Conservation (phyloP, 768 basidiomycete species). For the Xerocomellus amylosporus region DNA sequence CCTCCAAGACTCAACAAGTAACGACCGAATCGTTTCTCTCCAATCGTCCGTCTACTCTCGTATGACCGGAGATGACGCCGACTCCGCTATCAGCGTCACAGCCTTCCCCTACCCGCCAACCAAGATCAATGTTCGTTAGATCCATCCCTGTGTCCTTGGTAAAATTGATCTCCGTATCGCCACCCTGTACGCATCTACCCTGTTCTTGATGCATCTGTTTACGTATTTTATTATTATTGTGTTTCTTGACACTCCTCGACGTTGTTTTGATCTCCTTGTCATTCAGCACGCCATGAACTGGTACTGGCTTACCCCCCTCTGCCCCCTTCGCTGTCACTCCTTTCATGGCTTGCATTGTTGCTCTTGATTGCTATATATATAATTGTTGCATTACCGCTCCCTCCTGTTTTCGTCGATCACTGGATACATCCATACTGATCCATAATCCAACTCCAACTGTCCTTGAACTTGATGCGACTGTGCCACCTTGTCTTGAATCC, state of each 20-base stretch:
- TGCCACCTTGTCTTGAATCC: not conserved
- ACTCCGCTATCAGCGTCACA: conserved; percentile 26
- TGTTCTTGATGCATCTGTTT: conserved; percentile 14
- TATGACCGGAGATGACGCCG: conserved; percentile 21
- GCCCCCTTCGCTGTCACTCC: conserved; percentile 10
- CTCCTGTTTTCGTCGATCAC: conserved; percentile 2
- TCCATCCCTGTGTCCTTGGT: not conserved
- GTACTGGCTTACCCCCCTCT: conserved; percentile 13
- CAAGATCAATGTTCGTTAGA: conserved; percentile 9
- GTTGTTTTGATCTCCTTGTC: conserved; percentile 7
- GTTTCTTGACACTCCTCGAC: conserved; percentile 7
- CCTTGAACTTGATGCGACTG: not conserved
- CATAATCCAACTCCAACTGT: not conserved
- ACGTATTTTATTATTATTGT: conserved; percentile 12
- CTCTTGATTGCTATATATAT: not conserved
- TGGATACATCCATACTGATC: not conserved
- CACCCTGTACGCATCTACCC: conserved; percentile 6
- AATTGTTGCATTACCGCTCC: conserved; percentile 6
- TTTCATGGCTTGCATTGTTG: conserved; percentile 11
- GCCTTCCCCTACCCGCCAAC: conserved; percentile 34
- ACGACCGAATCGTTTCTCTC: conserved; percentile 54
- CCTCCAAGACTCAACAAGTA: conserved; percentile 50
- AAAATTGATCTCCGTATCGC: not conserved
- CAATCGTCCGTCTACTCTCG: conserved; percentile 47
- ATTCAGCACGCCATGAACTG: conserved; percentile 11